phyloP scores from a whole-genome alignment of 2,329 filamentous ascomycete species.

The Aspergillus pseudoterreus region DNA sequence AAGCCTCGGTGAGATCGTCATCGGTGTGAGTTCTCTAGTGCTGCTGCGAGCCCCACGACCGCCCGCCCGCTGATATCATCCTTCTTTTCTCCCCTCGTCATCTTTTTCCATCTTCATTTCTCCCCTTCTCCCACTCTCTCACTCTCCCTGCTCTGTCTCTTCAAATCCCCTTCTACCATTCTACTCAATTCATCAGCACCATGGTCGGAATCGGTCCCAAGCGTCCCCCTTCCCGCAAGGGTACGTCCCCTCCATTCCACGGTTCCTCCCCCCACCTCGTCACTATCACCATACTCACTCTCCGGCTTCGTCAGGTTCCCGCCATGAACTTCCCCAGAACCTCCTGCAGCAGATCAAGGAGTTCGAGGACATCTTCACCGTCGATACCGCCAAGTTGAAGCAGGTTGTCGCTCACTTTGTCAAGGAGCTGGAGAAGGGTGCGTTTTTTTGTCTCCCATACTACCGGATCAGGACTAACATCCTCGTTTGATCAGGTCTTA shows the following conservation, averaged over 20 bases:
- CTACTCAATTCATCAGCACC: constrained; percentile 25
- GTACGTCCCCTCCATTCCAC: constrained; percentile 48
- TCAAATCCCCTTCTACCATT: neutral
- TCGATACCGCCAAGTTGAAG: constrained; percentile 78
- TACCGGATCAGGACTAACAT: neutral
- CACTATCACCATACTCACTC: constrained; percentile 7
- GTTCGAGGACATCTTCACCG: constrained; percentile 79
- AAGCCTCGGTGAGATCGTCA: constrained; percentile 10
- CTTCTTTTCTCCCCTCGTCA: neutral
- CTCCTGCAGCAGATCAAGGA: constrained; percentile 75
- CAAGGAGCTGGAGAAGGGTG: constrained; percentile 80
- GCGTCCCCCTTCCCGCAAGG: constrained; percentile 67
- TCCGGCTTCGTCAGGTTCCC: constrained; percentile 61
- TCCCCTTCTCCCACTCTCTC: neutral
- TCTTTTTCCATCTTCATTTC: constrained; percentile 5
- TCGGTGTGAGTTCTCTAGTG: too few relatives aligned
- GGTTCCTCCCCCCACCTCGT: constrained; percentile 6
- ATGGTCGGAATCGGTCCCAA: constrained; percentile 66
- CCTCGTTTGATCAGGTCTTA: constrained; percentile 58
- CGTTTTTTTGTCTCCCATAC: constrained; percentile 16
- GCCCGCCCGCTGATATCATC: constrained; percentile 7
- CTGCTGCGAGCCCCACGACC: neutral
- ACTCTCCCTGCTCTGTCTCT: neutral
- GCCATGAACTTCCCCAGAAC: constrained; percentile 85
- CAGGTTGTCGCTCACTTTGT: constrained; percentile 86